Evolutionary conservation across 2,329 filamentous ascomycete species (phyloP).

Genomic region (Amesomyces nigricolor): DNA sequence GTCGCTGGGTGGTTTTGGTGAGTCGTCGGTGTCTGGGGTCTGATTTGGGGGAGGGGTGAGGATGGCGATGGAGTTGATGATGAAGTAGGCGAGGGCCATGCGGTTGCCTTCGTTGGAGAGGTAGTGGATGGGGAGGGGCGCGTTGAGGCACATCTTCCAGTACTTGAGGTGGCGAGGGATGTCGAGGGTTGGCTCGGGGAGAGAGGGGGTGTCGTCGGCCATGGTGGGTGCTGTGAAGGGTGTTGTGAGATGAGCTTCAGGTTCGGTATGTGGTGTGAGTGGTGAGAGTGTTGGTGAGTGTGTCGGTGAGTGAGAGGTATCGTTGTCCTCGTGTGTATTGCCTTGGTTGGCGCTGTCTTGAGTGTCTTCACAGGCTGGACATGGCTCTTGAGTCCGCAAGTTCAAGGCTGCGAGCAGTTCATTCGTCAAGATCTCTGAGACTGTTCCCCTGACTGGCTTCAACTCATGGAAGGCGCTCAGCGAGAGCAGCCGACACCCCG

Average conservation of each 20-base stretch:
- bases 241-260: too few species aligned
- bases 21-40: not conserved
- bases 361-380: not conserved
- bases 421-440: not conserved
- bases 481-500: constrained; percentile 7
- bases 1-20: not conserved
- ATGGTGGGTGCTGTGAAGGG: constrained; percentile 11
- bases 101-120: constrained; percentile 86
- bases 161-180: constrained; percentile 74
- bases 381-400: too few species aligned
- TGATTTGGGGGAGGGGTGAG: constrained; percentile 52
- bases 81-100: constrained; percentile 86
- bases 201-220: constrained; percentile 13
- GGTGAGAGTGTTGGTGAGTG: not conserved
- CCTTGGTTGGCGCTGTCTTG: not conserved
- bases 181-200: constrained; percentile 40
- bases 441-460: not conserved
- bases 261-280: too few species aligned
- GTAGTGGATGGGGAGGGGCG: constrained; percentile 74
- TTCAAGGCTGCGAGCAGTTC: not conserved
- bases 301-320: not conserved
- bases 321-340: not conserved
- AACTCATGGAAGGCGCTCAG: constrained; percentile 6
- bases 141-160: constrained; percentile 83
- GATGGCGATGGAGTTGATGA: constrained; percentile 76